Evolutionary conservation across 768 basidiomycete genomes (phyloP), one percentile per base, ranked within the genome.

Genomic region (Pisolithus marmoratus): DNA sequence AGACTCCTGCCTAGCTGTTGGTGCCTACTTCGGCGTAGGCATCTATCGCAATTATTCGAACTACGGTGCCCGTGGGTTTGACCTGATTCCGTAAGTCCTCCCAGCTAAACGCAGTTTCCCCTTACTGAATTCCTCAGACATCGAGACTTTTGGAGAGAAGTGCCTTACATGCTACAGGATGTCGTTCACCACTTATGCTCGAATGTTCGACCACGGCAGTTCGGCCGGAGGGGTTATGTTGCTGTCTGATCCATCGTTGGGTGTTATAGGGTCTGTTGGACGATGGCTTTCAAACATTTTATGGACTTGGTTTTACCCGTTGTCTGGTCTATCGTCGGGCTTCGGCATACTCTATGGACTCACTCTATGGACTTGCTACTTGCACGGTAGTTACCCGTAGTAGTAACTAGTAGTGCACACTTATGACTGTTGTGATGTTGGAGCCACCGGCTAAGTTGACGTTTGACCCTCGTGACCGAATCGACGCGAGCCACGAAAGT

Each of bases 141-240:
- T 68, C 87, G 90, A 46, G 88, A 91, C 63, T 93, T 93, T 68
- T 92, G 90, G 90, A 74, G 82, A 65, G 90, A 93, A 68, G 87
- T 92, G 3, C 90, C 90, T 4, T 90, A 89, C 58, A 87, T 93
- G 82, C 65, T 90, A 42, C 76, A 77, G 40, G 90, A 92, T 59
- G 85, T 93, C 22, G 64, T 85, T 48, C 80, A 83, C 20, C 88
- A 91, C 68, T 68, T 92, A 37, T 90, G 87, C 67, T 83, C 86
- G 15, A 77, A 77, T 41, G 78, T 87, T 38, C 83, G 85, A 46
- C 82, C 84, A 57, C 79, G 82, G 59, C 81, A 81, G 36, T 72
- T 83, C 15, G 79, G 73, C 62, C 79, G 84, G 50, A 83, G 85
- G 38, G 85, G 85, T 38, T 91, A 91, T 67, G 82, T 89, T 52